These are phyloP conservation scores for Dunaliella primolecta DNA, from an alignment of 139 green algal genomes.

Conservation along the genomic window DNA sequence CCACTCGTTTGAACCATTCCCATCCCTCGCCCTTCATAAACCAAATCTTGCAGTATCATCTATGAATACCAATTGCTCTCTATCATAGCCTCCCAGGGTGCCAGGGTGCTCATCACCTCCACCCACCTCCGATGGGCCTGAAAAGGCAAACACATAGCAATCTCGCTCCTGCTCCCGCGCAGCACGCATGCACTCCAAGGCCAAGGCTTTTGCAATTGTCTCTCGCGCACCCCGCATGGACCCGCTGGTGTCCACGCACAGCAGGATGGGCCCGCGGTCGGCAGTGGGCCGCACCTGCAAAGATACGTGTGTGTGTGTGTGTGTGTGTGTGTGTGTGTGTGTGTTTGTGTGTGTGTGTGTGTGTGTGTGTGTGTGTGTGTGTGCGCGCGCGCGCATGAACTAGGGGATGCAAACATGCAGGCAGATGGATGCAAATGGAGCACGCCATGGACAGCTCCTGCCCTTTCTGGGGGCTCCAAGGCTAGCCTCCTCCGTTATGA, in stretches of 20 bases:
- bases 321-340: conserved; percentile 14
- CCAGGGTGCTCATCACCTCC: no score
- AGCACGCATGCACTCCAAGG: conserved; percentile 76
- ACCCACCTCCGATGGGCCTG: conserved; percentile 65
- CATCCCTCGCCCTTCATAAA: no score
- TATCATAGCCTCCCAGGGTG: no score
- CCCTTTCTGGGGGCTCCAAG: no score
- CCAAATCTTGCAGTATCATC: no score
- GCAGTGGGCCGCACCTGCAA: conserved; percentile 35
- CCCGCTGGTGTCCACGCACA: conserved; percentile 86
- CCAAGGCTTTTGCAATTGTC: conserved; percentile 85
- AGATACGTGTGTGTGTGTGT: conserved; percentile 1
- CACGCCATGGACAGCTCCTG: no score
- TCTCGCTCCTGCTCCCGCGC: conserved; percentile 63
- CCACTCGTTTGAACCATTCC: no score
- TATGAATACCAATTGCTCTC: no score
- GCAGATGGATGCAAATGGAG: background rate
- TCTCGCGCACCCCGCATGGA: conserved; percentile 72
- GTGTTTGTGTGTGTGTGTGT: conserved; percentile 9
- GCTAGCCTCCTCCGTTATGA: no score
- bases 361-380: background rate
- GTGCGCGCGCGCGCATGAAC: no score
- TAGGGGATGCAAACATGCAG: no score
- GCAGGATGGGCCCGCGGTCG: conserved; percentile 79
- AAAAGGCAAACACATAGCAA: conserved; percentile 88